Evolutionary conservation across 805 yeast species (phyloP).

Genomic region (Candida oleophila): DNA sequence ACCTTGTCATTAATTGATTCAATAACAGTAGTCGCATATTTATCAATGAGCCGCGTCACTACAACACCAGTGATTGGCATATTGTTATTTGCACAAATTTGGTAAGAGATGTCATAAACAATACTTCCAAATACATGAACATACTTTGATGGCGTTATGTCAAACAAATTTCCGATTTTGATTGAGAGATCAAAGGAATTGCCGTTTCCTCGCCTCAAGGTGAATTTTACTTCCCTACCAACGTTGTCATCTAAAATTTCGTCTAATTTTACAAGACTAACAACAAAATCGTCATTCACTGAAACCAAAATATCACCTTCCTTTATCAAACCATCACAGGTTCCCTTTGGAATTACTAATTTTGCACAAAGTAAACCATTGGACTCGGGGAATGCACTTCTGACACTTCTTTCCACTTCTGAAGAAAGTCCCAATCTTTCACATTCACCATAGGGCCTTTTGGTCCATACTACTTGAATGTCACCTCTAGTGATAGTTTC

Average conservation of each 20-base stretch:
- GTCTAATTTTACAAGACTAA: slow-evolving; percentile 75
- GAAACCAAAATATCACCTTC: slow-evolving; percentile 87
- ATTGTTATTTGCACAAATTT: slow-evolving; percentile 80
- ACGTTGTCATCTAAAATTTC: slow-evolving; percentile 73
- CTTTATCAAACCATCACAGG: slow-evolving; percentile 64
- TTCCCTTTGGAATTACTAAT: slow-evolving; percentile 79
- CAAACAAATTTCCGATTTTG: slow-evolving; percentile 71
- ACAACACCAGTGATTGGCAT: slow-evolving; percentile 85
- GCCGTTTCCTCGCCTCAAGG: slow-evolving; percentile 60
- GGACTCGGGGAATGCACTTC: slow-evolving; percentile 65
- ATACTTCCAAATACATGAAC: slow-evolving; percentile 85
- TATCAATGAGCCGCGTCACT: too few relatives aligned
- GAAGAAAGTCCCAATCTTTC: slow-evolving; percentile 77
- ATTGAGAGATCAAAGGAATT: slow-evolving; percentile 23
- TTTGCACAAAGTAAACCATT: slow-evolving; percentile 85
- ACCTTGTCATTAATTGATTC: slow-evolving; percentile 75
- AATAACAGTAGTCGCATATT: too few relatives aligned
- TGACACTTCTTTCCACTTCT: slow-evolving; percentile 68
- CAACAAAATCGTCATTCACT: slow-evolving; percentile 60
- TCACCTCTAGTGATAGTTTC: slow-evolving; percentile 80
- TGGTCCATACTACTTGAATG: slow-evolving; percentile 83
- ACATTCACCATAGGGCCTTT: slow-evolving; percentile 89
- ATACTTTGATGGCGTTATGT: slow-evolving; percentile 78
- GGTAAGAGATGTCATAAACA: slow-evolving; percentile 82
- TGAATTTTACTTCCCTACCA: slow-evolving; percentile 54